phyloP scores from a whole-genome alignment of 768 basidiomycete species.

The Leccinellum rugosiceps region DNA sequence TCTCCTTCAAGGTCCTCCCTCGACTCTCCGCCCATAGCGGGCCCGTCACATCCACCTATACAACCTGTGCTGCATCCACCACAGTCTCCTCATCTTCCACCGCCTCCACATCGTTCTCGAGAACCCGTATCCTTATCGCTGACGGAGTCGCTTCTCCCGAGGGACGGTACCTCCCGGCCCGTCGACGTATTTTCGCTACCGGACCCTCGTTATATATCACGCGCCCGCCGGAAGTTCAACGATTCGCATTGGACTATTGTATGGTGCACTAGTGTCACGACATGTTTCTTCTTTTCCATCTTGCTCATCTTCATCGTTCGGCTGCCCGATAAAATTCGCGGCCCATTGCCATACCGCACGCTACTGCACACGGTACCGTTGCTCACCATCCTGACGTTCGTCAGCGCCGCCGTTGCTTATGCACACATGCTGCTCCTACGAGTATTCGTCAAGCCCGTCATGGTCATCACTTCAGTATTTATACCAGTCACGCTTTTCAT shows the following conservation, averaged over 20 bases:
- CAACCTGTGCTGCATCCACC: conserved; percentile 32
- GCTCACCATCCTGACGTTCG: conserved; percentile 65
- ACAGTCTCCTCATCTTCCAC: conserved; percentile 37
- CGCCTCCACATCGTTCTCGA: conserved; percentile 41
- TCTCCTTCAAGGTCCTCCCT: conserved; percentile 33
- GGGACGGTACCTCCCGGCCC: conserved; percentile 63
- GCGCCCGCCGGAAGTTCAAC: conserved; percentile 67
- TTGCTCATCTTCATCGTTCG: conserved; percentile 60
- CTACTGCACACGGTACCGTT: conserved; percentile 76
- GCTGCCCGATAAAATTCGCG: conserved; percentile 35
- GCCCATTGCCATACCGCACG: conserved; percentile 57
- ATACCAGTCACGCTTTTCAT: conserved; percentile 72
- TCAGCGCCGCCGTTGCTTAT: conserved; percentile 71
- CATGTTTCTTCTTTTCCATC: conserved; percentile 62
- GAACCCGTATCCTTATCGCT: conserved; percentile 59
- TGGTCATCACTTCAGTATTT: conserved; percentile 73
- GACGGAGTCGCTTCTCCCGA: conserved; percentile 76
- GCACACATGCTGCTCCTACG: conserved; percentile 71
- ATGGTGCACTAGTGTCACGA: conserved; percentile 56
- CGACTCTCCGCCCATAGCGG: conserved; percentile 34
- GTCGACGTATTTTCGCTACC: conserved; percentile 74
- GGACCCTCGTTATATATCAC: conserved; percentile 66
- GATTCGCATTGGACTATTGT: conserved; percentile 69
- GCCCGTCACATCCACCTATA: conserved; percentile 27
- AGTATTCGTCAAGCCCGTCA: conserved; percentile 80